Conservation (phyloP, 495 filamentous ascomycete genomes). For the Hyaloscypha bicolor region DNA sequence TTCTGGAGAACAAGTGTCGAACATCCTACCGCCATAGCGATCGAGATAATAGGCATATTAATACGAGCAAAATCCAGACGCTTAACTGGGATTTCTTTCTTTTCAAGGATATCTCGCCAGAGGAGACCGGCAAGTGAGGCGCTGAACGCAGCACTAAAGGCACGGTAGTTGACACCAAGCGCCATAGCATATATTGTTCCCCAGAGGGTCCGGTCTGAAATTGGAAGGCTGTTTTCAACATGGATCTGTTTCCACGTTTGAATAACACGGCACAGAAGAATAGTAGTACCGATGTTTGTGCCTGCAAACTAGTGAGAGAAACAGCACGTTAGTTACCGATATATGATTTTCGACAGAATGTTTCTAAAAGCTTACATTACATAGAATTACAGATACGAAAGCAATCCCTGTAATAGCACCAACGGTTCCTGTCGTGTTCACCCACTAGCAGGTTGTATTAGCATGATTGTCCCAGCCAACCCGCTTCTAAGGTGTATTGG, state of each 20-base stretch:
- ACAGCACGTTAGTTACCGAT: constrained; percentile 2
- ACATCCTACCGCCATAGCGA: constrained; percentile 64
- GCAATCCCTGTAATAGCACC: constrained; percentile 68
- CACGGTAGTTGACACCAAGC: constrained; percentile 68
- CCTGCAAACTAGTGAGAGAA: constrained; percentile 58
- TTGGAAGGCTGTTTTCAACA: too few species aligned
- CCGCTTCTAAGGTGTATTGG: too few species aligned
- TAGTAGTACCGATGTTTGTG: constrained; percentile 71
- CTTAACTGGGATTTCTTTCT: constrained; percentile 62
- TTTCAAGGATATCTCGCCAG: constrained; percentile 64
- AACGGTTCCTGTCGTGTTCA: constrained; percentile 62
- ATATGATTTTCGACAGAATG: too few species aligned
- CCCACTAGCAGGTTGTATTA: constrained; percentile 38
- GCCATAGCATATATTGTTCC: constrained; percentile 70
- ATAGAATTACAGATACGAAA: constrained; percentile 66
- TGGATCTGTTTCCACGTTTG: constrained; percentile 64
- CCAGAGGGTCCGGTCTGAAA: constrained; percentile 59
- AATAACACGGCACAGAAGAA: constrained; percentile 65
- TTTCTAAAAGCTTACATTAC: constrained; percentile 60
- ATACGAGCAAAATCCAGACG: constrained; percentile 61
- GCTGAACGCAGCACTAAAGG: constrained; percentile 67
- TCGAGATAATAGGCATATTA: constrained; percentile 67
- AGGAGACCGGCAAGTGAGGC: constrained; percentile 66
- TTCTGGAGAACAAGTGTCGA: constrained; percentile 60
- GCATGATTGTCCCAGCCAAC: too few species aligned